Conservation (phyloP, 176 grass and related monocot species). For the Eragrostis curvula region DNA sequence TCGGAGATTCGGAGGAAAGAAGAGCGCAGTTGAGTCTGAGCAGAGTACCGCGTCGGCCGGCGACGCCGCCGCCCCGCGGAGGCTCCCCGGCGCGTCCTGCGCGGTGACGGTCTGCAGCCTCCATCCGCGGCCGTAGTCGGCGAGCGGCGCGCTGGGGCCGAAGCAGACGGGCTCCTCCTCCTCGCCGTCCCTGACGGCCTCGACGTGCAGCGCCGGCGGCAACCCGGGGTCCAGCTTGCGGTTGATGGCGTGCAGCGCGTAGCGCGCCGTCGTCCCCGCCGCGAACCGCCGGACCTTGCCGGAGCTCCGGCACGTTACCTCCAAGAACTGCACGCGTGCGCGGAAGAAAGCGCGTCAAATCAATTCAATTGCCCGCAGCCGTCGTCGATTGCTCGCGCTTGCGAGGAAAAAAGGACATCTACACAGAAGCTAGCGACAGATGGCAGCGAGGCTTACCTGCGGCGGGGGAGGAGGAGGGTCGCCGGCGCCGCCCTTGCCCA, state of each 20-base stretch:
- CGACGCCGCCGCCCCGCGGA: not conserved
- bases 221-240: slow-evolving; percentile 58
- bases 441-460: slow-evolving; percentile 17
- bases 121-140: slow-evolving; percentile 78
- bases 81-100: slow-evolving; percentile 43
- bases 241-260: slow-evolving; percentile 74
- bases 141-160: slow-evolving; percentile 69
- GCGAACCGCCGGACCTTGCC: slow-evolving; percentile 83
- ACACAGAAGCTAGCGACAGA: not conserved
- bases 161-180: slow-evolving; percentile 89
- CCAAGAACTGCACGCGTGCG: slow-evolving; percentile 58
- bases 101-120: slow-evolving; percentile 75
- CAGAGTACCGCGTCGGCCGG: not conserved
- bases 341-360: not conserved
- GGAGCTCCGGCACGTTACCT: slow-evolving; percentile 79
- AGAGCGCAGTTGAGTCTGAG: not conserved
- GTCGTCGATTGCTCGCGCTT: slow-evolving; percentile 12
- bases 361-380: not conserved
- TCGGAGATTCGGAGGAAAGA: too few species aligned
- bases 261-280: slow-evolving; percentile 63
- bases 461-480: slow-evolving; percentile 17
- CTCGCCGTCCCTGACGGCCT: slow-evolving; percentile 77
- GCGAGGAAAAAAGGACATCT: not conserved
- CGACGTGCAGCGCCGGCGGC: slow-evolving; percentile 71
- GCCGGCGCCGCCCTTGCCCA: not conserved